phyloP scores from a whole-genome alignment of 2,329 filamentous ascomycete genomes.

The Polychaeton citri region DNA sequence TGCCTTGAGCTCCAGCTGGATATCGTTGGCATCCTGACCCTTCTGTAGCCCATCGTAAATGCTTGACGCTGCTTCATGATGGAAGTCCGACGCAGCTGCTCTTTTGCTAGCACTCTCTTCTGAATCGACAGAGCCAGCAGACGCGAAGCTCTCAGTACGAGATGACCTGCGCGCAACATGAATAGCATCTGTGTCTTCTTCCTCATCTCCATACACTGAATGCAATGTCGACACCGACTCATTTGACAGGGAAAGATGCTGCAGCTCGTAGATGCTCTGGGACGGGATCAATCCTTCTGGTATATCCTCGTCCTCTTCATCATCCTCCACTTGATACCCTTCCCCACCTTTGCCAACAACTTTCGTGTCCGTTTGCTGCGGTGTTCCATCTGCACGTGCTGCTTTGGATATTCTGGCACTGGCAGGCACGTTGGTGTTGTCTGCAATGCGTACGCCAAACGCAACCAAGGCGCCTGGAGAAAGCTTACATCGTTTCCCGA shows the following conservation, averaged over 20 bases:
- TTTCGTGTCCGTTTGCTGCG: slow-evolving; percentile 31
- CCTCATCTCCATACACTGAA: slow-evolving; percentile 31
- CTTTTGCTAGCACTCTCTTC: slow-evolving; percentile 37
- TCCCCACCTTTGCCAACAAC: slow-evolving; percentile 46
- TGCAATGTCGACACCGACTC: slow-evolving; percentile 54
- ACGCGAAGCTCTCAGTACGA: slow-evolving; percentile 22
- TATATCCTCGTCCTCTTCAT: slow-evolving; percentile 51
- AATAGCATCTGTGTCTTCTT: slow-evolving; percentile 28
- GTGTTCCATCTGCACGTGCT: slow-evolving; percentile 32
- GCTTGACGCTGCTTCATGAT: slow-evolving; percentile 73
- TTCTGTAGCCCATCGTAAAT: slow-evolving; percentile 74
- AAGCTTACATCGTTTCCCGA: slow-evolving; percentile 60
- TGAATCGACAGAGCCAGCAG: slow-evolving; percentile 55
- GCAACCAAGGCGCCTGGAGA: slow-evolving; percentile 66
- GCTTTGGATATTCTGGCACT: slow-evolving; percentile 32
- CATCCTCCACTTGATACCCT: slow-evolving; percentile 48
- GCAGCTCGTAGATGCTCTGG: slow-evolving; percentile 36
- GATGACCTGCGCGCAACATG: slow-evolving; percentile 20
- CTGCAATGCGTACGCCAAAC: slow-evolving; percentile 58
- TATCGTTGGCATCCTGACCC: slow-evolving; percentile 62
- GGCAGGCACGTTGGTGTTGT: slow-evolving; percentile 38
- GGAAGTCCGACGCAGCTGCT: slow-evolving; percentile 51
- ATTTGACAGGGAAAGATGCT: slow-evolving; percentile 29
- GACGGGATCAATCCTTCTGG: slow-evolving; percentile 25
- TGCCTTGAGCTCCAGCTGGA: slow-evolving; percentile 86